phyloP scores from a whole-genome alignment of 2,329 filamentous ascomycete genomes.

The Aspergillus sp. region DNA sequence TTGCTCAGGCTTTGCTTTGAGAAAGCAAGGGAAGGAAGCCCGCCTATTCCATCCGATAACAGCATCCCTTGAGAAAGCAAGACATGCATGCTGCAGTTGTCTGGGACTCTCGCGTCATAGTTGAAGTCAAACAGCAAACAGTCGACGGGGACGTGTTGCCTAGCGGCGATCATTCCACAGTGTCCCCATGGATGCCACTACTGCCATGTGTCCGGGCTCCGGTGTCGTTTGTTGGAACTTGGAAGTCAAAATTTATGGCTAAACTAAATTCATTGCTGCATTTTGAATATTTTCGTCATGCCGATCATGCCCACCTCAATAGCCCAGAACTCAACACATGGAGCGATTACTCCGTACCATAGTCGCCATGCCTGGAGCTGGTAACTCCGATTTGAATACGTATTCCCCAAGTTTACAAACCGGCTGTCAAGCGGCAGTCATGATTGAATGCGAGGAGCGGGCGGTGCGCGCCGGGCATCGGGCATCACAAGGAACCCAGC shows the following conservation, averaged over 20 bases:
- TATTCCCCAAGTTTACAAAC: neutral
- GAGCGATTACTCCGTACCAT: neutral
- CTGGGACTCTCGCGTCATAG: neutral
- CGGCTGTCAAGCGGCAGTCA: neutral
- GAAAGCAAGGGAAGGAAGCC: neutral
- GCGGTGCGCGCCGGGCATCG: no score
- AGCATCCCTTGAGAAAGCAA: neutral
- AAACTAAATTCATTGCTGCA: no score
- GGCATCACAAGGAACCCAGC: neutral
- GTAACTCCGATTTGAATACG: no score
- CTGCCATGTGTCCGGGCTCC: conserved; percentile 11
- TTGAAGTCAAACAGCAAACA: neutral
- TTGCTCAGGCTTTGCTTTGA: no score
- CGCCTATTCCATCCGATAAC: neutral
- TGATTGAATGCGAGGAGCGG: neutral
- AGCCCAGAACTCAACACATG: neutral
- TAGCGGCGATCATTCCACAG: conserved; percentile 26
- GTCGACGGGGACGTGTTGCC: conserved; percentile 16
- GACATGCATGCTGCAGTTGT: neutral
- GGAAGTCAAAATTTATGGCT: conserved; percentile 6
- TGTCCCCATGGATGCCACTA: conserved; percentile 21
- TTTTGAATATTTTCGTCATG: no score
- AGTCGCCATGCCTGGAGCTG: no score
- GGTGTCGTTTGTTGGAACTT: conserved; percentile 17
- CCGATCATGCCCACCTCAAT: neutral